Evolutionary conservation across 202 grass and related monocot species (phyloP), one percentile per base, ranked within the genome.

Genomic region (Saccharum hybrid): DNA sequence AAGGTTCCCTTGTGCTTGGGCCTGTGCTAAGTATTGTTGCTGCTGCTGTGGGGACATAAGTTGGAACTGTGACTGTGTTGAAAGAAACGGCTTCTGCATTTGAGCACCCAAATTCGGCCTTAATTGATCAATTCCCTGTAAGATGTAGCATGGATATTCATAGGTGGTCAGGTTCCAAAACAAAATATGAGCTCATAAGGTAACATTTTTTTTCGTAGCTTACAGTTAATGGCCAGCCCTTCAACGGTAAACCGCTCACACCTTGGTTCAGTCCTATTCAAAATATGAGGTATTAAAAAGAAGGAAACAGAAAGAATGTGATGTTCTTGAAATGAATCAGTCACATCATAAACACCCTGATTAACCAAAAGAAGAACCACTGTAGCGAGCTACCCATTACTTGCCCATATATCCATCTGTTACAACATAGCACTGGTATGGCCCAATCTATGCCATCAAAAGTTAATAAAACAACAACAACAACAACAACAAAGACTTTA

Each of bases 191-290:
- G 70, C 12, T 31, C 16, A 72, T 21, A 56, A 56, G 39, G 9
- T 5, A 78, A 82, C 65, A 43, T 23, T 78, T 84, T 66, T 61
- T 65, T 22, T 15, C 22, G 3, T 10, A 66, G 70, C 93, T 90
- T 89, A 98, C 96, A 73, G 96, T 90, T 88, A 98, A 85, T 18
- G 96, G 96, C 96, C 96, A 98, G 61, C 96, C 96, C 72, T 98
- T 98, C 85, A 98, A 94, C 62, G 96, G 93, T 88, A 96, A 88
- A 87, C 96, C 75, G 72, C 89, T 94, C 68, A 94, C 93, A 79
- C 93, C 96, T 94, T 98, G 96, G 81, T 88, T 98, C 34, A 98
- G 64, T 69, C 91, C 96, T 98, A 86, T 88, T 83, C 8, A 88
- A 68, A 77, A 63, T 34, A 86, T 38, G 79, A 81, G 28, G 75